Base-by-base conservation (phyloP, 75 land plant species). In the Larix kaempferi region DNA sequence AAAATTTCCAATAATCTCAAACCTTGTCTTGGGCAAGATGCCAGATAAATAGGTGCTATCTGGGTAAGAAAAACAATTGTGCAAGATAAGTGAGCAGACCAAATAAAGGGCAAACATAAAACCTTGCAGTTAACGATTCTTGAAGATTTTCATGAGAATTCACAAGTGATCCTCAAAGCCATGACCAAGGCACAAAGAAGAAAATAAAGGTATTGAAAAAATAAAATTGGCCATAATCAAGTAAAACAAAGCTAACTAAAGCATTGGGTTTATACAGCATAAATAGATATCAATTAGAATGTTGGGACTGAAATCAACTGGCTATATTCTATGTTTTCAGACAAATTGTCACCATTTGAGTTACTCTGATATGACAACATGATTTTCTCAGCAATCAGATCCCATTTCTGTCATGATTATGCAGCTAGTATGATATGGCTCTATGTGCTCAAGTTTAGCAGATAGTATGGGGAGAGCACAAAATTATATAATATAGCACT, bases 1-100 rank as follows among this genome's bases (percentile, higher is more conserved):
- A 96, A 84, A 54, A 83, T 83, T 66, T 94, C 98, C 80, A 96
- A 72, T 69, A 96, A 79, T 56, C 89, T 88, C 62, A 89, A 79
- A 21, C 99, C 99, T 76, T 92, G 93, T 76, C 86, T 93, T 71
- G 85, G 85, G 75, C 99, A 94, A 61, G 95, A 86, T 37, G 85
- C 81, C 75, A 96, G 78, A 80, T 96, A 94, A 16, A 91, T 83
- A 59, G 99, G 98, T 75, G 95, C 95, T 59, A 96, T 79, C 98
- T 95, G 89, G 78, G 35, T 29, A 60, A 59, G 21, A 13, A 44
- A 10, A 80, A 35, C 8, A 44, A 6, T 44, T 44, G 52, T 44
- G 10, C 52, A 44, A 44, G 10, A 8, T 44, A 44, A 44, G 52
- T 44, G 15, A 63, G 44, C 37, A 22, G 41, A 41, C n/a, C 6